phyloP scores from a whole-genome alignment of 2,329 filamentous ascomycete species.

The Arthrinium phaeospermum region DNA sequence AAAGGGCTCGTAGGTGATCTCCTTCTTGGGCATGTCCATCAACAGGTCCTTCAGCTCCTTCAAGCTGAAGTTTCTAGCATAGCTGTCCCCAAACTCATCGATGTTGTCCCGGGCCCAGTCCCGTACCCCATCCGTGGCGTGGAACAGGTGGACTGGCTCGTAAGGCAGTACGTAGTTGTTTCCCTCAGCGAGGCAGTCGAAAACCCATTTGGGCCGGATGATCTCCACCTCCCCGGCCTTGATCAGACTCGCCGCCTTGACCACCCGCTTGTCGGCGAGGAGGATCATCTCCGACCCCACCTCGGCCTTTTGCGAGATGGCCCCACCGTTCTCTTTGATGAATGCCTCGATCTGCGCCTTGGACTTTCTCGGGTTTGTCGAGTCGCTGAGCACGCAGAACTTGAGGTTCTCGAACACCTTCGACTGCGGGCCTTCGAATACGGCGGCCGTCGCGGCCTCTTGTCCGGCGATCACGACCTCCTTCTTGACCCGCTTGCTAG shows the following conservation, averaged over 20 bases:
- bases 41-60: slow-evolving; percentile 66
- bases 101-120: slow-evolving; percentile 64
- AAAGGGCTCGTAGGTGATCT: slow-evolving; percentile 44
- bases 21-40: slow-evolving; percentile 55
- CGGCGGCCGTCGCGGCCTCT: slow-evolving; percentile 47
- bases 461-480: slow-evolving; percentile 76
- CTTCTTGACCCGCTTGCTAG: slow-evolving; percentile 68
- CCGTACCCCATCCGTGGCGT: slow-evolving; percentile 62
- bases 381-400: slow-evolving; percentile 86
- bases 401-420: slow-evolving; percentile 76
- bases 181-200: slow-evolving; percentile 74
- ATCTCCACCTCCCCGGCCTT: slow-evolving; percentile 75
- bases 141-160: slow-evolving; percentile 72
- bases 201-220: slow-evolving; percentile 79
- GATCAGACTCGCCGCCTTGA: slow-evolving; percentile 84
- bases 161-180: slow-evolving; percentile 67
- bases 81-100: slow-evolving; percentile 85
- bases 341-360: slow-evolving; percentile 82
- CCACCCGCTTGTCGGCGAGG: slow-evolving; percentile 78
- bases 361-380: slow-evolving; percentile 72
- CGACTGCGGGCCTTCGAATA: slow-evolving; percentile 62
- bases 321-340: slow-evolving; percentile 83
- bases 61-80: slow-evolving; percentile 69
- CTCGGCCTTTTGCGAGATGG: slow-evolving; percentile 74
- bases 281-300: slow-evolving; percentile 69